These are phyloP conservation scores for Sclerotinia glacialis DNA, from an alignment of 2,329 filamentous ascomycete genomes.

Conservation along the genomic window DNA sequence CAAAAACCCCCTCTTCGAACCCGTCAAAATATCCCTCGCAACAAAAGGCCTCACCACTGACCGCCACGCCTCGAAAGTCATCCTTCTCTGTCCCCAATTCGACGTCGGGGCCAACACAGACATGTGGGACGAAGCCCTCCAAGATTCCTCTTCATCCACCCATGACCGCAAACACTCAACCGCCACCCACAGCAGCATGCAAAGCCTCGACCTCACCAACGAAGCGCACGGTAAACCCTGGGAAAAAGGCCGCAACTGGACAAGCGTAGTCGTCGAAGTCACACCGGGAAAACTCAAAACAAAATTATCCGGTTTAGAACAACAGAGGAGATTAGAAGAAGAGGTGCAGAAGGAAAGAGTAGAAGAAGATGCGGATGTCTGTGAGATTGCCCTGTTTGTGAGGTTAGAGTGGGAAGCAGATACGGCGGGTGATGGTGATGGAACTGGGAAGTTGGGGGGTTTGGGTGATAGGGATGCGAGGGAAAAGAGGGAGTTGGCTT, in stretches of 20 bases:
- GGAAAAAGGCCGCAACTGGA: constrained; percentile 92
- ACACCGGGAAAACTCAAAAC: constrained; percentile 52
- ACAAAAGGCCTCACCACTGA: constrained; percentile 79
- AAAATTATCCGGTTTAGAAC: constrained; percentile 39
- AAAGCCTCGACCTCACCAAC: constrained; percentile 8
- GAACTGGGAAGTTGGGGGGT: constrained; percentile 38
- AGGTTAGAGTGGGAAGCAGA: constrained; percentile 86
- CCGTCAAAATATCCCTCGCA: constrained; percentile 80
- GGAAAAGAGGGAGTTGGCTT: constrained; percentile 85
- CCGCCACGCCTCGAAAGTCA: constrained; percentile 74
- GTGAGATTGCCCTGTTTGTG: constrained; percentile 95
- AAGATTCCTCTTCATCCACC: constrained; percentile 6
- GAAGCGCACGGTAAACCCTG: constrained; percentile 73
- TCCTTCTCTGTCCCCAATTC: constrained; percentile 90
- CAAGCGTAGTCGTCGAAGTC: constrained; percentile 88
- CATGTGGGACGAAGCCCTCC: constrained; percentile 78
- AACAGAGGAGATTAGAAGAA: constrained; percentile 57
- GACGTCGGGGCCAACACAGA: constrained; percentile 93
- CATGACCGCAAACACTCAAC: constrained; percentile 6
- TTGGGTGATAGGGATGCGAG: constrained; percentile 58
- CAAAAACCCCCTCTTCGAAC: constrained; percentile 91
- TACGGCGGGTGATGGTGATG: constrained; percentile 53
- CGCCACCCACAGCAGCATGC: constrained; percentile 12
- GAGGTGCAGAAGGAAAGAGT: constrained; percentile 15
- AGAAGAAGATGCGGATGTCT: constrained; percentile 21